Evolutionary conservation across 2,329 filamentous ascomycete species (phyloP), one percentile per base, ranked within the genome.

Genomic region (Ceratocystis variospora): DNA sequence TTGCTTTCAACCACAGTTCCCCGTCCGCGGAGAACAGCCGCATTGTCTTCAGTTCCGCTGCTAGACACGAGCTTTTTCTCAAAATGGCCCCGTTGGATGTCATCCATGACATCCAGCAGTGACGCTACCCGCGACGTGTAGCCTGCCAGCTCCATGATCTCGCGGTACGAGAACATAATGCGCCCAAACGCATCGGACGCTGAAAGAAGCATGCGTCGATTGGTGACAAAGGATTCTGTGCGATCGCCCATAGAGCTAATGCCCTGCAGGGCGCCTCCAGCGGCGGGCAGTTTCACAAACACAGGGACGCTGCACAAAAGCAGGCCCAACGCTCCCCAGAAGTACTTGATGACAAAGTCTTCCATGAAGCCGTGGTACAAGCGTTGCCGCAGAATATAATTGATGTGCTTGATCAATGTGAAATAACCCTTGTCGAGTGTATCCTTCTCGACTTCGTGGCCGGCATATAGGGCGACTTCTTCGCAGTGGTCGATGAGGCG

Each of bases 311-410:
- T 95, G 79, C 94, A 99, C 8, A 99, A 85, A 69, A 96, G 76
- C 70, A 99, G 81, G 1, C 94, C 94, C 55, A 99, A 76, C 1
- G 94, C 93, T 50, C 94, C 94, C 94, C 94, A 99, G 77, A 97
- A 94, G 75, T 99, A 99, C 76, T 99, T 99, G 76, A 99, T 96
- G 67, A 97, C 90, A 76, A 96, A 99, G 75, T 99, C 94, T 75
- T 99, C 94, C 93, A 97, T 96, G 72, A 99, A 87, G n/a, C 92
- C 93, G 74, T 99, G 93, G 75, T 97, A 97, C 75, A 99, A 89
- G 62, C 94, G 85, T 69, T 90, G 82, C 48, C 92, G 83, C 69
- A 99, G 78, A 70, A 97, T 96, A 73, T 96, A 87, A 76, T 99
- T 99, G 73, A 99, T 93, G 76, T 99, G 94, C 77, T 96, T 97